phyloP scores from a whole-genome alignment of 768 basidiomycete genomes.

The Piloderma croceum region DNA sequence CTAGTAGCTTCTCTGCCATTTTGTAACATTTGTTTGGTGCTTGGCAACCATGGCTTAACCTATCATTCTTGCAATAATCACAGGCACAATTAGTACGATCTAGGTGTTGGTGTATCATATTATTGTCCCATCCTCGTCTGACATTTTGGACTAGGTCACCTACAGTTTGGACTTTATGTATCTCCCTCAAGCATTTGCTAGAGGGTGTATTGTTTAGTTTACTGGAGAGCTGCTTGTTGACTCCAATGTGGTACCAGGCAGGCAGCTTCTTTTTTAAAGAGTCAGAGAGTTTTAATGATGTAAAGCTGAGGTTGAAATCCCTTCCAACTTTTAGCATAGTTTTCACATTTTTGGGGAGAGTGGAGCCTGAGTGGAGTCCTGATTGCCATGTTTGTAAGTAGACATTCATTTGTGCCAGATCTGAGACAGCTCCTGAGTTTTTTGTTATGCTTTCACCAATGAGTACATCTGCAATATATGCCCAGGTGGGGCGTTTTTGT shows the following conservation, averaged over 20 bases:
- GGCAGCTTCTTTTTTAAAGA: conserved; percentile 2
- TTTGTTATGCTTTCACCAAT: background rate
- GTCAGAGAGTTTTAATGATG: background rate
- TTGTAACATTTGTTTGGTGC: conserved; percentile 7
- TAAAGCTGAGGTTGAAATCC: conserved; percentile 1
- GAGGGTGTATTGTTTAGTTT: background rate
- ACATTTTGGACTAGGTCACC: background rate
- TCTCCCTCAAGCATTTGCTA: conserved; percentile 1
- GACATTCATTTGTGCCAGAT: background rate
- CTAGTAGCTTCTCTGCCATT: conserved; percentile 3
- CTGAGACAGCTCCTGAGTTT: background rate
- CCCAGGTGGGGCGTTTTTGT: conserved; percentile 1
- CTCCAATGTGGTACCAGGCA: conserved; percentile 7
- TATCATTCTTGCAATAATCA: background rate
- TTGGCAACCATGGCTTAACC: conserved; percentile 1
- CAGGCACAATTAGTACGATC: conserved; percentile 9
- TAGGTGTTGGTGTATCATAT: background rate
- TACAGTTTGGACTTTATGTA: background rate
- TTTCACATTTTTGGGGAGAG: background rate
- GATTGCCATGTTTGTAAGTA: conserved; percentile 5
- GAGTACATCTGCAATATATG: conserved; percentile 1
- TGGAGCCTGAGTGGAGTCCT: conserved; percentile 11
- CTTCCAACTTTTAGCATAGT: conserved; percentile 7
- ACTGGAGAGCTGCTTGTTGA: background rate
- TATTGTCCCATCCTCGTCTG: background rate